Evolutionary conservation across 352 stramenopile genomes (phyloP), one percentile per base, ranked within the genome.

Genomic region (Globisporangium middletonii): DNA sequence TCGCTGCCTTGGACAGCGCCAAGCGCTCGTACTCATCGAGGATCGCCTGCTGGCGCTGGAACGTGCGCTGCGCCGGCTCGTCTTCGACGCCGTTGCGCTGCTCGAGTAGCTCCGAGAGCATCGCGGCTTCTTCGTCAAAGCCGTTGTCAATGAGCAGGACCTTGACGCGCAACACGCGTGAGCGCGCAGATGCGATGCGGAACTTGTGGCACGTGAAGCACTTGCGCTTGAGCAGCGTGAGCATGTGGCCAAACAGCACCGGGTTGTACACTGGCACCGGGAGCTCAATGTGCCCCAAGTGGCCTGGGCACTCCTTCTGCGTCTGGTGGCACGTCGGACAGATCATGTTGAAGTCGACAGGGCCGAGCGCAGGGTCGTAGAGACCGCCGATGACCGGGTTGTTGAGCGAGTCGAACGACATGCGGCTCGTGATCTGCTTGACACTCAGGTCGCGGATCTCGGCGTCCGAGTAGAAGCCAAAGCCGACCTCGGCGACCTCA

Each of bases 171-270:
- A 94, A 71, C 7, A 97, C 78, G 49, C 88, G 82, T 49, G 89
- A 89, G 57, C 77, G 63, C 28, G 80, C 72, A 49, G 83, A 83
- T 9, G 83, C 69, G 27, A 94, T 65, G 60, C 89, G 83, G 65
- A 99, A 98, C 65, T 97, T 97, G 83, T 99, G 96, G 85, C 98
- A 99, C 55, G 84, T 92, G 55, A 99, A 95, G 87, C 98, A 99
- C 71, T 99, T 99, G 71, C 87, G 84, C 68, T 97, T 94, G 62
- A 99, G 80, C 33, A 99, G 70, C 50, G 91, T 96, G 59, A 99
- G 77, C 71, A 99, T 77, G 41, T 95, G 84, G 1, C 59, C 48
- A 62, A 99, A 99, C 19, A 99, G 81, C 44, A 99, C 79, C 0
- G 97, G 97, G 74, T 99, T 97, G 70, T 99, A 99, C 37, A 99